Evolutionary conservation across 495 filamentous ascomycete genomes (phyloP).

Genomic region (Staphylotrichum longicolle): DNA sequence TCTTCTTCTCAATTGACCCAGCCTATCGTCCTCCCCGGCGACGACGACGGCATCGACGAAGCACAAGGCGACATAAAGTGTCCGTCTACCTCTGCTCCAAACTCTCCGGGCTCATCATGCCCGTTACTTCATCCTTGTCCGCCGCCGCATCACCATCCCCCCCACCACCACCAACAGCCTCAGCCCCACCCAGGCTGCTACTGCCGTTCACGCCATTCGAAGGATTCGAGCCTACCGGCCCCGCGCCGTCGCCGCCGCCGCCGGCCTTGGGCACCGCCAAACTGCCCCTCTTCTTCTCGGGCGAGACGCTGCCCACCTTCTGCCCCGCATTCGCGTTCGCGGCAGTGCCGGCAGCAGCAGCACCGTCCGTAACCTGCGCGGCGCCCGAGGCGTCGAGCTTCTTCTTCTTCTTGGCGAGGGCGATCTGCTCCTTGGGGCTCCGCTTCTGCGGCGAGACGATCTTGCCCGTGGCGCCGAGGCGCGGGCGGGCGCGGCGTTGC

Average conservation of each 20-base stretch:
- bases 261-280: too few species aligned
- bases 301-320: slow-evolving; percentile 14
- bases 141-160: neutral
- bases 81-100: slow-evolving; percentile 43
- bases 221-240: too few species aligned
- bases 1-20: too few species aligned
- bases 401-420: slow-evolving; percentile 73
- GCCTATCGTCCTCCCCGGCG: too few species aligned
- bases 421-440: slow-evolving; percentile 71
- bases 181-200: neutral
- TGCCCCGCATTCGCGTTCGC: neutral
- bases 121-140: slow-evolving; percentile 26
- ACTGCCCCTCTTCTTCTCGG: slow-evolving; percentile 10
- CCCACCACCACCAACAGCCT: slow-evolving; percentile 8
- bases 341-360: neutral
- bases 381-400: slow-evolving; percentile 47
- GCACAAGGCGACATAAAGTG: too few species aligned
- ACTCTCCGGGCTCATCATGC: slow-evolving; percentile 69
- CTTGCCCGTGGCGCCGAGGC: slow-evolving; percentile 91
- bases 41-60: neutral
- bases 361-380: slow-evolving; percentile 40
- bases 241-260: too few species aligned
- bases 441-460: slow-evolving; percentile 89
- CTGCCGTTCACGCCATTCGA: too few species aligned
- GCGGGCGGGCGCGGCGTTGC: slow-evolving; percentile 86